These are phyloP conservation scores for Eragrostis tef DNA, from an alignment of 202 grass and related monocot species.

Conservation along the genomic window DNA sequence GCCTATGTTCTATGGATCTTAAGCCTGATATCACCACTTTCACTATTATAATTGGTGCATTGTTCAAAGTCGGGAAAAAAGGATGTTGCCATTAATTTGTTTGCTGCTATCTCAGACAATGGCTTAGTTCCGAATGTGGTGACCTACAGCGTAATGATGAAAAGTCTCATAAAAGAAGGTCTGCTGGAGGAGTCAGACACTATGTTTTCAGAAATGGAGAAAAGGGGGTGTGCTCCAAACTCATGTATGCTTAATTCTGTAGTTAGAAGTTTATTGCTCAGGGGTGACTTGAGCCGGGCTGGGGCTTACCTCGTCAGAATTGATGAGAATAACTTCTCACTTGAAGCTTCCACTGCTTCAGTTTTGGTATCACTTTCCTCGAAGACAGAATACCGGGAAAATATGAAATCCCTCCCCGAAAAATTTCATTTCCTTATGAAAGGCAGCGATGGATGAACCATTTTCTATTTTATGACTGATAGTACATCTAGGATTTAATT, in stretches of 20 bases:
- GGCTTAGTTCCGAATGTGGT: slow-evolving; percentile 15
- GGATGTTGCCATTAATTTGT: not conserved
- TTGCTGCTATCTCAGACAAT: slow-evolving; percentile 4
- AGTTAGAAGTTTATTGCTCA: not conserved
- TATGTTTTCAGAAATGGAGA: slow-evolving; percentile 1
- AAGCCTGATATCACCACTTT: not conserved
- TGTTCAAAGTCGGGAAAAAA: slow-evolving; percentile 19
- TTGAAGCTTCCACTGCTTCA: not conserved
- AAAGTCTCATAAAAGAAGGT: slow-evolving; percentile 9
- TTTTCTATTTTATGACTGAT: not conserved
- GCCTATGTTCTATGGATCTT: too few species aligned
- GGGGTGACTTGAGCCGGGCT: not conserved
- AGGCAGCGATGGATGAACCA: not conserved
- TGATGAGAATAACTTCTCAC: not conserved
- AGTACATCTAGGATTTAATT: not conserved
- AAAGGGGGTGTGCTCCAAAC: not conserved
- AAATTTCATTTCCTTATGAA: not conserved
- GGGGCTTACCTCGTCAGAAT: slow-evolving; percentile 7
- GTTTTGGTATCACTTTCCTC: not conserved
- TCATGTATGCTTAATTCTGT: not conserved
- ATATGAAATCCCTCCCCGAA: not conserved
- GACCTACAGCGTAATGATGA: slow-evolving; percentile 19
- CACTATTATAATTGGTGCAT: slow-evolving; percentile 24
- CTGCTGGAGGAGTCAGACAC: not conserved
- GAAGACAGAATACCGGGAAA: not conserved